Evolutionary conservation across 805 yeast species (phyloP).

Genomic region (Cyberlindnera mrakii): DNA sequence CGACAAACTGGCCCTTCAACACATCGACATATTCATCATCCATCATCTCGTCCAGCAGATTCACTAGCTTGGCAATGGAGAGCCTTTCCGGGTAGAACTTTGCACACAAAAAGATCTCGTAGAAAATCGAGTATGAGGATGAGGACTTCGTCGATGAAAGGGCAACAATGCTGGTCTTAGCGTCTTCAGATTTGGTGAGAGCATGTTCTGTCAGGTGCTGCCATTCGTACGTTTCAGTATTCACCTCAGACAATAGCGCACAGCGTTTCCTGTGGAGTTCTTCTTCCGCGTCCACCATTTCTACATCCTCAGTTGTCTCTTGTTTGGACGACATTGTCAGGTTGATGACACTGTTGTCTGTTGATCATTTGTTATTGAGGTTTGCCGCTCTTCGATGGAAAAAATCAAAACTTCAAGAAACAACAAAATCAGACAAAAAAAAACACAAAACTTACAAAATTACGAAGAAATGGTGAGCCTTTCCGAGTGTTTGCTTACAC

Average conservation of each 20-base stretch:
- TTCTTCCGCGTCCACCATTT: neutral
- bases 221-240: slow-evolving; percentile 4
- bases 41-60: slow-evolving; percentile 16
- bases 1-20: slow-evolving; percentile 24
- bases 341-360: too few relatives aligned
- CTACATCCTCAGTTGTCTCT: neutral
- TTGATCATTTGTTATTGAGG: too few relatives aligned
- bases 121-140: slow-evolving; percentile 11
- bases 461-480: slow-evolving; percentile 3
- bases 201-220: neutral
- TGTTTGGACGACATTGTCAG: too few relatives aligned
- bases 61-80: slow-evolving; percentile 2
- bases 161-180: neutral
- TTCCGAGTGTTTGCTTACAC: neutral
- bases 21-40: slow-evolving; percentile 4
- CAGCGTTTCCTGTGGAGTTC: slow-evolving; percentile 1
- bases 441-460: neutral
- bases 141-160: neutral
- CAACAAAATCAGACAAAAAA: neutral
- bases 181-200: neutral
- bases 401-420: neutral
- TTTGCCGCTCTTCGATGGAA: neutral
- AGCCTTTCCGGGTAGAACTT: slow-evolving; percentile 15
- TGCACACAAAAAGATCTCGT: slow-evolving; percentile 18
- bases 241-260: slow-evolving; percentile 1